Percentiles rank a stretch among this genome's conserved stretches.
phyloP scores from a whole-genome alignment of 495 filamentous ascomycete genomes.

The Tuber brumale region DNA sequence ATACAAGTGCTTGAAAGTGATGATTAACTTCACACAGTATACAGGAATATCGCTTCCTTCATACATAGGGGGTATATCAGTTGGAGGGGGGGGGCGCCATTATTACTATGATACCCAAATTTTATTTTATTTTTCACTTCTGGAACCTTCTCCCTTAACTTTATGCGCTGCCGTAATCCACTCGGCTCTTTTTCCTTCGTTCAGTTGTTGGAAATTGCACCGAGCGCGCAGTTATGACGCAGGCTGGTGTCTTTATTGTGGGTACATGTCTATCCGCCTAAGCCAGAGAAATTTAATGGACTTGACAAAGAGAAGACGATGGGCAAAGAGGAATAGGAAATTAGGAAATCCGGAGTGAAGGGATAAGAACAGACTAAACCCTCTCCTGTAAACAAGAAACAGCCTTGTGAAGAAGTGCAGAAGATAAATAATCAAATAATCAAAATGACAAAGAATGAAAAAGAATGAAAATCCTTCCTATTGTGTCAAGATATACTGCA shows the following conservation, averaged over 20 bases:
- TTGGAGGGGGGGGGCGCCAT: too few relatives aligned
- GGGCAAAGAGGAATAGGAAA: background rate
- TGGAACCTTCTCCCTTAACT: too few relatives aligned
- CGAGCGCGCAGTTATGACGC: background rate
- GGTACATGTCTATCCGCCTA: background rate
- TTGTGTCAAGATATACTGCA: background rate
- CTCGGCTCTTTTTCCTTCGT: too few relatives aligned
- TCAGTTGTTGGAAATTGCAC: too few relatives aligned
- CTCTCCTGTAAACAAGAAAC: background rate
- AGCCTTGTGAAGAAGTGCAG: background rate
- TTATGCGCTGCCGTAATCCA: too few relatives aligned
- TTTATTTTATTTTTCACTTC: too few relatives aligned
- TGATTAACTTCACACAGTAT: too few relatives aligned
- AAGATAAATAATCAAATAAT: background rate
- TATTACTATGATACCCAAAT: too few relatives aligned
- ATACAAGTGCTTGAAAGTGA: too few relatives aligned
- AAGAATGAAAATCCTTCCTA: background rate
- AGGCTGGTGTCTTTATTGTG: background rate
- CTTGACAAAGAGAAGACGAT: background rate
- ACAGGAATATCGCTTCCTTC: too few relatives aligned
- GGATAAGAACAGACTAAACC: background rate
- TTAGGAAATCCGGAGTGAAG: background rate
- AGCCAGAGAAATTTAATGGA: background rate
- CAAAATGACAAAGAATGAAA: background rate
- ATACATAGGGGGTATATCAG: too few relatives aligned